Conservation (phyloP, 345 rosid species). For the Linum lewisii region DNA sequence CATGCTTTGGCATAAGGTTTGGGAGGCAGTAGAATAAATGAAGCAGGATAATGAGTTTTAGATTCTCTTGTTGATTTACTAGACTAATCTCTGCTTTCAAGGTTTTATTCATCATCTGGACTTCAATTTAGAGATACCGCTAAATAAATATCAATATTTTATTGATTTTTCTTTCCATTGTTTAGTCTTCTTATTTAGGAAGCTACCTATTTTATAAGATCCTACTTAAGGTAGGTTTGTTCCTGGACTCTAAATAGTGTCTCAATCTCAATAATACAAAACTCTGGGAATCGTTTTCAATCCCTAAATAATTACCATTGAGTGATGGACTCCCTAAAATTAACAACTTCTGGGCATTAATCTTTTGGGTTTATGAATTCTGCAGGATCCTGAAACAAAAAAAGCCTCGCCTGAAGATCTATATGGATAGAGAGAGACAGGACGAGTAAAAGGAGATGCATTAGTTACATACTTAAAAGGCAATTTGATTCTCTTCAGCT, state of each 20-base stretch:
- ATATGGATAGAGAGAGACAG: conserved; percentile 77
- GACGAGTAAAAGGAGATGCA: conserved; percentile 90
- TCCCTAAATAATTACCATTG: too few species aligned
- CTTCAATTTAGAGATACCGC: too few species aligned
- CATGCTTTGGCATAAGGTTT: not conserved
- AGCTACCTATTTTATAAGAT: too few species aligned
- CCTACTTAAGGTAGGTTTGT: too few species aligned
- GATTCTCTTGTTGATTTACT: not conserved
- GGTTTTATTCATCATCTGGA: too few species aligned
- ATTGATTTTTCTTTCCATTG: too few species aligned
- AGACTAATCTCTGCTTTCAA: not conserved
- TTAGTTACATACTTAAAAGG: conserved; percentile 89
- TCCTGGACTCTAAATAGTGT: too few species aligned
- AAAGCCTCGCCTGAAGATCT: conserved; percentile 90
- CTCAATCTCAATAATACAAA: too few species aligned
- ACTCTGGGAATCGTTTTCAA: too few species aligned
- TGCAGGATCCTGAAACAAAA: conserved; percentile 79
- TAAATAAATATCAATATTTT: too few species aligned
- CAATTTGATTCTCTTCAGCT: conserved; percentile 22
- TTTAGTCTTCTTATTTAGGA: too few species aligned
- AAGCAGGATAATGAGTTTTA: not conserved
- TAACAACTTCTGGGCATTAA: too few species aligned
- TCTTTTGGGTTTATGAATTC: not conserved
- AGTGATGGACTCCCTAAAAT: not conserved
- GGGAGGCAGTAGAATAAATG: not conserved